Percentiles rank a stretch among this genome's conserved stretches.
These are phyloP conservation scores for Spinacia oleracea DNA, from an alignment of 179 eudicot species.

Conservation along the genomic window DNA sequence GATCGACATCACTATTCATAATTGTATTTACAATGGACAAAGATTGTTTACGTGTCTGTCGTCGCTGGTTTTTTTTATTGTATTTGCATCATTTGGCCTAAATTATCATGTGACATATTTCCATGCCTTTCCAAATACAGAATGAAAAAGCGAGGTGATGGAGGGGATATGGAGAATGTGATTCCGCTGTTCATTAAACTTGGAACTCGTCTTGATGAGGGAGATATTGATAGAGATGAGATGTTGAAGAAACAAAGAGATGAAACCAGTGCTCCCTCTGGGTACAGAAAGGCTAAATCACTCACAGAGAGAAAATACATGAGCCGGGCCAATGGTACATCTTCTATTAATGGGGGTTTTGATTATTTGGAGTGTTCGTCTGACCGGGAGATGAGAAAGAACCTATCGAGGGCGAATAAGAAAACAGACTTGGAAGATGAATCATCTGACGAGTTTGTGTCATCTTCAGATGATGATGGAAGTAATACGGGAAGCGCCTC, in stretches of 20 bases:
- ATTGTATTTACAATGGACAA: neutral
- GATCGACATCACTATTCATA: neutral
- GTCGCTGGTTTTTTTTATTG: neutral
- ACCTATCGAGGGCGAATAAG: slow-evolving; percentile 57
- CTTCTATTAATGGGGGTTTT: slow-evolving; percentile 45
- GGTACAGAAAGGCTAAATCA: slow-evolving; percentile 52
- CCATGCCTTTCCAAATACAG: slow-evolving; percentile 41
- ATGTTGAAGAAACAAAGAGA: slow-evolving; percentile 62
- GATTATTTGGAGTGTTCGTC: slow-evolving; percentile 66
- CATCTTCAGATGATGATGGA: slow-evolving; percentile 62
- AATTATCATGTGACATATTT: neutral
- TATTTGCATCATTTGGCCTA: neutral
- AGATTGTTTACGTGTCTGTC: neutral
- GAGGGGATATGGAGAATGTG: slow-evolving; percentile 65
- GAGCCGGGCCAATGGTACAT: slow-evolving; percentile 50
- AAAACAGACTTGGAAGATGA: slow-evolving; percentile 70
- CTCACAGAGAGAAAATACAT: slow-evolving; percentile 47
- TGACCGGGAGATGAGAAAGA: slow-evolving; percentile 69
- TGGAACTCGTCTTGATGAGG: slow-evolving; percentile 59
- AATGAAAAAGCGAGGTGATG: slow-evolving; percentile 56
- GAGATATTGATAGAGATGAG: slow-evolving; percentile 52
- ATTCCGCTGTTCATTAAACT: slow-evolving; percentile 61
- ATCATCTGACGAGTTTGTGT: slow-evolving; percentile 73
- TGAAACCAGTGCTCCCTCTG: slow-evolving; percentile 52
- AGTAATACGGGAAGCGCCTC: slow-evolving; percentile 68